A percentile compares a stretch with the other conserved stretches of the same genome.
Evolutionary conservation across 2,329 filamentous ascomycete species (phyloP).

Genomic region (Capronia epimyces): DNA sequence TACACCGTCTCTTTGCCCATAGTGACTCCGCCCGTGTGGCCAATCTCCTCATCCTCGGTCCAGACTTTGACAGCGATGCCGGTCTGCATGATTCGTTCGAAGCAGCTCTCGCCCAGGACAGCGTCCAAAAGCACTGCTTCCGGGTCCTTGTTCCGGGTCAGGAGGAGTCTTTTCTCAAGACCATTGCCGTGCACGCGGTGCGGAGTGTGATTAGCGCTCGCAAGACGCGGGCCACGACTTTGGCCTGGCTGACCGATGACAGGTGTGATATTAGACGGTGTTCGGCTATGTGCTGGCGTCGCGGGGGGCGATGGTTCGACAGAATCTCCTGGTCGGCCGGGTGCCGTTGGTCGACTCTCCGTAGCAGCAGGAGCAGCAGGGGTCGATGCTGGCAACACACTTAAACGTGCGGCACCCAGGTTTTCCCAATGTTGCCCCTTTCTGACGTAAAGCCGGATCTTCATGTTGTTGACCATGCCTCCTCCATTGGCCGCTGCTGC

Average conservation of each 20-base stretch:
- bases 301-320: slow-evolving; percentile 25
- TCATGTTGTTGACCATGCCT: slow-evolving; percentile 67
- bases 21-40: slow-evolving; percentile 54
- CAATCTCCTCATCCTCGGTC: slow-evolving; percentile 63
- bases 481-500: slow-evolving; percentile 48
- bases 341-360: slow-evolving; percentile 18
- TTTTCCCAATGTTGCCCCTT: slow-evolving; percentile 79
- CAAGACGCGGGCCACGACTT: slow-evolving; percentile 28
- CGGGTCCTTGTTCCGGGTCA: slow-evolving; percentile 59
- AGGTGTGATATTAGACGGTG: slow-evolving; percentile 31
- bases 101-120: slow-evolving; percentile 75
- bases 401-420: slow-evolving; percentile 75
- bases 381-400: slow-evolving; percentile 61
- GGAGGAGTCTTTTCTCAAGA: slow-evolving; percentile 77
- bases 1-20: slow-evolving; percentile 55
- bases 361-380: slow-evolving; percentile 8
- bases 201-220: slow-evolving; percentile 28
- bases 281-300: slow-evolving; percentile 17
- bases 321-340: slow-evolving; percentile 14
- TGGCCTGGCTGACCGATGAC: slow-evolving; percentile 21
- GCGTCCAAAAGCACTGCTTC: slow-evolving; percentile 70
- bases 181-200: slow-evolving; percentile 53
- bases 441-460: slow-evolving; percentile 78
- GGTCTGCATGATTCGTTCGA: slow-evolving; percentile 74
- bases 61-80: slow-evolving; percentile 87